phyloP scores from a whole-genome alignment of 306 rosid species.

The Cicer chorassanicum region DNA sequence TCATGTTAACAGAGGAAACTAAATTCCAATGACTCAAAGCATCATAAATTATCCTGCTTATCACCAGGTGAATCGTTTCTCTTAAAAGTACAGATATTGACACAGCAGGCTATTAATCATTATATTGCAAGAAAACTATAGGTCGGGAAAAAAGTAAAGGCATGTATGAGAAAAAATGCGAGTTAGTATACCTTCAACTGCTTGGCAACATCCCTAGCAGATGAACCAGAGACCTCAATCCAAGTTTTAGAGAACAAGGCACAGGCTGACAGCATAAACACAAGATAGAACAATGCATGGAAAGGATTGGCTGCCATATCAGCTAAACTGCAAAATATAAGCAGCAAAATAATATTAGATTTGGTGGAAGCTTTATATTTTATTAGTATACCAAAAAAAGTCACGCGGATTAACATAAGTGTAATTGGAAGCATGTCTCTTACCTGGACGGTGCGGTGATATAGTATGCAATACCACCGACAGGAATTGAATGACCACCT shows the following conservation, averaged over 20 bases:
- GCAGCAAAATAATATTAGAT: constrained; percentile 9
- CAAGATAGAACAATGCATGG: constrained; percentile 86
- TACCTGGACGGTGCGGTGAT: constrained; percentile 95
- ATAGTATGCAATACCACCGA: constrained; percentile 93
- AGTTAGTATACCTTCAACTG: constrained; percentile 75
- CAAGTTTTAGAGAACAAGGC: constrained; percentile 94
- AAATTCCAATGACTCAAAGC: not conserved
- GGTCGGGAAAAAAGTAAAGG: not conserved
- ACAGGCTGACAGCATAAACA: constrained; percentile 91
- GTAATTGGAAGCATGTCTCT: constrained; percentile 25
- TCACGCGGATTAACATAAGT: not conserved
- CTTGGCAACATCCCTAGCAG: constrained; percentile 95
- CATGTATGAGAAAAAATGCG: not conserved
- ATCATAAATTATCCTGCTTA: constrained; percentile 3
- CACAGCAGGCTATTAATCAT: not conserved
- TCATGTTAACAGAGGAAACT: not conserved
- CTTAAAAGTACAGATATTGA: not conserved
- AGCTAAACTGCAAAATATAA: constrained; percentile 71
- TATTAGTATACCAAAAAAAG: constrained; percentile 2
- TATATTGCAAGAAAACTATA: constrained; percentile 14
- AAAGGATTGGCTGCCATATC: constrained; percentile 98
- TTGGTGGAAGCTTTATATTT: not conserved
- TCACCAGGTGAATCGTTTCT: constrained; percentile 14
- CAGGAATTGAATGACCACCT: constrained; percentile 84
- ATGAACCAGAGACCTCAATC: constrained; percentile 98